Conservation (phyloP, 2,329 filamentous ascomycete species). For the Scopulariopsis brevicaulis region DNA sequence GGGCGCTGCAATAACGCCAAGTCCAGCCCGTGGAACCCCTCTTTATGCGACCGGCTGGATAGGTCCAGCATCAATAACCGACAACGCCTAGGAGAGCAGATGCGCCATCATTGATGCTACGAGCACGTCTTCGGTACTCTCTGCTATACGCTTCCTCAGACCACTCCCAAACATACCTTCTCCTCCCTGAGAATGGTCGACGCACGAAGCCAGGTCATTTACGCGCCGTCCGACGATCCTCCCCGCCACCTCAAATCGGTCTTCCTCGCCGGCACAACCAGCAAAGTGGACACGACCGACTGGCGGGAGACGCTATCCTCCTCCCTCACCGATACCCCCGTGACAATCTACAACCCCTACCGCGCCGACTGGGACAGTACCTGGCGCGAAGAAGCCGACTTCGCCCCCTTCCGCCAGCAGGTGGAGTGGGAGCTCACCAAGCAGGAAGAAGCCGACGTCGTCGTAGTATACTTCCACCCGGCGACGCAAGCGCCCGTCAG, state of each 20-base stretch:
- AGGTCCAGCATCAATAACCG: no score
- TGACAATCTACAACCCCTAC: constrained; percentile 47
- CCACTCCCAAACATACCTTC: no score
- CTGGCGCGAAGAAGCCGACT: constrained; percentile 36
- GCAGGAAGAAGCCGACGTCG: constrained; percentile 37
- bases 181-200: no score
- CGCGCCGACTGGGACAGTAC: constrained; percentile 43
- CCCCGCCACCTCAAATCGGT: constrained; percentile 19
- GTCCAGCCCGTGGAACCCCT: no score
- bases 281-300: constrained; percentile 23
- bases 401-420: constrained; percentile 37
- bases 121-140: no score
- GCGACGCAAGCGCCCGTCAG: constrained; percentile 42
- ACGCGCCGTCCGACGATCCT: constrained; percentile 14
- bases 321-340: constrained; percentile 26
- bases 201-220: constrained; percentile 18
- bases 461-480: constrained; percentile 45
- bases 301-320: constrained; percentile 37
- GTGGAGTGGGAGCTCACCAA: constrained; percentile 53
- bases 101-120: no score
- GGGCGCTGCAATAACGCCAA: no score
- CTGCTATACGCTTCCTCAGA: no score
- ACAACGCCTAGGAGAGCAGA: no score
- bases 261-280: constrained; percentile 50
- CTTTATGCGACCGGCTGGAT: no score